Conservation (phyloP, 495 filamentous ascomycete genomes). For the Wilcoxina mikolae region DNA sequence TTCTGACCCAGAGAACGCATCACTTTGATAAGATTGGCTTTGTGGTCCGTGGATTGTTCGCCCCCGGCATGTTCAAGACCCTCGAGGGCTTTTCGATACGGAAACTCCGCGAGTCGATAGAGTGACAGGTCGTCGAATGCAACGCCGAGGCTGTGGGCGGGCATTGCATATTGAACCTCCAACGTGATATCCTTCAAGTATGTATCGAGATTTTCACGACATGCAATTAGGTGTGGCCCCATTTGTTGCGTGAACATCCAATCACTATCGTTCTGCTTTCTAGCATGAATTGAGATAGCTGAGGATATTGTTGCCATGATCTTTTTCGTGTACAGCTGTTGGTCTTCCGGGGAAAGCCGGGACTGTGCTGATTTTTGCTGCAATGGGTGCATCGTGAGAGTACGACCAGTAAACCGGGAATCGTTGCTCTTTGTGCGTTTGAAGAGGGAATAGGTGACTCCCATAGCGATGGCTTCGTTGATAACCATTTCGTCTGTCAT, state of each 20-base stretch:
- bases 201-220: not conserved
- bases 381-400: conserved; percentile 17
- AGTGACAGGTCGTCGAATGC: not conserved
- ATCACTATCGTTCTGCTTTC: not conserved
- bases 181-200: not conserved
- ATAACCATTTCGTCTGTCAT: not conserved
- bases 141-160: not conserved
- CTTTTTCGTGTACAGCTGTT: not conserved
- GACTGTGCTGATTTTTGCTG: conserved; percentile 15
- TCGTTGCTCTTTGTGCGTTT: not conserved
- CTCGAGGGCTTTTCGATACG: not conserved
- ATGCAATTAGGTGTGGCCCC: not conserved
- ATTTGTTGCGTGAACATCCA: not conserved
- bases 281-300: not conserved
- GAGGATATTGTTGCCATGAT: conserved; percentile 4
- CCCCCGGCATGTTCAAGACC: not conserved
- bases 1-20: not conserved
- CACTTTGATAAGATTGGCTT: not conserved
- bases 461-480: not conserved
- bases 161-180: not conserved
- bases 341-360: conserved; percentile 5
- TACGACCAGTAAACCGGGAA: not conserved
- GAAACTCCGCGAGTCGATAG: not conserved
- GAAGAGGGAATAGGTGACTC: not conserved
- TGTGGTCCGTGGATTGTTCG: not conserved